Conservation (phyloP, 768 basidiomycete genomes). For the Mycena galericulata region DNA sequence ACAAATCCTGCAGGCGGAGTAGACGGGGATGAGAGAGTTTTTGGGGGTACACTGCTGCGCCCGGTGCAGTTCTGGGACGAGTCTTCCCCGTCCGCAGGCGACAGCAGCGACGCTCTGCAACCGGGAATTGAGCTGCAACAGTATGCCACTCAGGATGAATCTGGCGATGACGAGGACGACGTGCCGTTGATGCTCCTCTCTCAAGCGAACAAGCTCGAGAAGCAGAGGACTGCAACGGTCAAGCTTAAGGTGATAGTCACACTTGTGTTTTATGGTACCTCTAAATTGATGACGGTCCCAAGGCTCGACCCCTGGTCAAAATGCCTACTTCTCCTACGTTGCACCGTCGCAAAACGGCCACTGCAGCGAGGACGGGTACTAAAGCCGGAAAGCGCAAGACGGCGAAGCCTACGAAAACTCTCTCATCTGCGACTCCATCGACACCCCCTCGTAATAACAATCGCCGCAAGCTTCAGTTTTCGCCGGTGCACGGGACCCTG, state of each 20-base stretch:
- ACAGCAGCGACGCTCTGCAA: slow-evolving; percentile 45
- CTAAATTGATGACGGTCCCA: slow-evolving; percentile 15
- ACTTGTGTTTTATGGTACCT: slow-evolving; percentile 26
- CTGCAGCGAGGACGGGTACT: slow-evolving; percentile 21
- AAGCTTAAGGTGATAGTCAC: slow-evolving; percentile 28
- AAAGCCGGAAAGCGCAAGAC: slow-evolving; percentile 31
- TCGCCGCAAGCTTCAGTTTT: slow-evolving; percentile 54
- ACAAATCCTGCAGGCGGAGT: slow-evolving; percentile 1
- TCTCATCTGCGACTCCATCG: slow-evolving; percentile 45
- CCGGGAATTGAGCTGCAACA: slow-evolving; percentile 54
- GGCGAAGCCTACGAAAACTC: slow-evolving; percentile 7
- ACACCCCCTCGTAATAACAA: slow-evolving; percentile 49
- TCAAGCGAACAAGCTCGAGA: slow-evolving; percentile 29
- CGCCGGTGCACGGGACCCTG: slow-evolving; percentile 73
- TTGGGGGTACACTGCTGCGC: slow-evolving; percentile 51
- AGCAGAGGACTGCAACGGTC: slow-evolving; percentile 27
- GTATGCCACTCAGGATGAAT: slow-evolving; percentile 41
- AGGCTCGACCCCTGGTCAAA: slow-evolving; percentile 19
- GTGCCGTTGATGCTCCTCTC: slow-evolving; percentile 39
- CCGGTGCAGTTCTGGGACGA: slow-evolving; percentile 60
- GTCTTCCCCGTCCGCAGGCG: slow-evolving; percentile 43
- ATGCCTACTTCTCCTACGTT: slow-evolving; percentile 29
- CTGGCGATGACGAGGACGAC: slow-evolving; percentile 45
- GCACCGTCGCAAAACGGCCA: slow-evolving; percentile 34
- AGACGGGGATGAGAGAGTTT: slow-evolving; percentile 49